Conservation (phyloP, 108 stramenopile species). For the Fragilaria crotonensis region DNA sequence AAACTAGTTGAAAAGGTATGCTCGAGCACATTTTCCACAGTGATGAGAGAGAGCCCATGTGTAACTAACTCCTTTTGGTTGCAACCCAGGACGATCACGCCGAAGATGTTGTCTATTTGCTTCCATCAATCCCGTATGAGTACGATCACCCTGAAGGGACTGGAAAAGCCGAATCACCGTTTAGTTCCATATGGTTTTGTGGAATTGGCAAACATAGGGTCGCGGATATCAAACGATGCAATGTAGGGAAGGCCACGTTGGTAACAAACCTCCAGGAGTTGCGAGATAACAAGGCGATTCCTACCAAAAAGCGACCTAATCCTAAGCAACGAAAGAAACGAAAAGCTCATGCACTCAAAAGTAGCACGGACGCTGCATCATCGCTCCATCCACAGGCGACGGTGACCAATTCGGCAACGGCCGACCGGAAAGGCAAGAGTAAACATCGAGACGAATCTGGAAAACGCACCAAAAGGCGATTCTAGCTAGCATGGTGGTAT, state of each 20-base stretch:
- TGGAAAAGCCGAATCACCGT: conserved; percentile 69
- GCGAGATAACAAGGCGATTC: conserved; percentile 31
- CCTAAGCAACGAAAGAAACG: conserved; percentile 47
- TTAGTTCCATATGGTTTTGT: conserved; percentile 78
- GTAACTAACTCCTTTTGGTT: too few species aligned
- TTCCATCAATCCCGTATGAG: conserved; percentile 59
- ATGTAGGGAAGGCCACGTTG: conserved; percentile 16
- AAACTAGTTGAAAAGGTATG: conserved; percentile 13
- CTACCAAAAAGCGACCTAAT: conserved; percentile 64
- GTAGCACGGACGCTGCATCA: background rate
- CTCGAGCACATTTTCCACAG: too few species aligned
- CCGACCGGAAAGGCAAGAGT: conserved; percentile 12
- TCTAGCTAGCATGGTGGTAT: too few species aligned
- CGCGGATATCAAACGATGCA: background rate
- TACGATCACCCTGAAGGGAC: conserved; percentile 84
- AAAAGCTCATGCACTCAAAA: conserved; percentile 5
- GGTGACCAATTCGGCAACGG: background rate
- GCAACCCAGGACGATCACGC: conserved; percentile 1
- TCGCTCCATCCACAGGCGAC: background rate
- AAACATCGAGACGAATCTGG: conserved; percentile 35
- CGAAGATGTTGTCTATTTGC: conserved; percentile 46
- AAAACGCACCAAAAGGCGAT: conserved; percentile 35
- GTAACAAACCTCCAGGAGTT: conserved; percentile 41
- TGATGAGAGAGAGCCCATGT: too few species aligned
- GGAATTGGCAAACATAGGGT: conserved; percentile 31